Conservation (phyloP, 2,329 filamentous ascomycete genomes). For the Talaromyces atroroseus region DNA sequence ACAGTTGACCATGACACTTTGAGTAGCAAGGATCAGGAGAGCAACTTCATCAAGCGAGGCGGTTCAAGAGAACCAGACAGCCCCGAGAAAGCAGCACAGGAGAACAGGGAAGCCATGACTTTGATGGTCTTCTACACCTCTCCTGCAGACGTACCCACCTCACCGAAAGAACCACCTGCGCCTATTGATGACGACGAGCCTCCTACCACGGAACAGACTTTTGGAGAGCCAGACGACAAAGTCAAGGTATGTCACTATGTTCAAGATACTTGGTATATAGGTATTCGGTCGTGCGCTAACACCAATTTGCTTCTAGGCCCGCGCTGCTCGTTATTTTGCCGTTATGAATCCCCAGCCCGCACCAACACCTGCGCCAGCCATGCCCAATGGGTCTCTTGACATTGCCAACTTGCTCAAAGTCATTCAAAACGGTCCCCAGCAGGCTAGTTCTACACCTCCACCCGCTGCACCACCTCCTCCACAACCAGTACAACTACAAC, state of each 20-base stretch:
- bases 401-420: slow-evolving; percentile 39
- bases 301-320: slow-evolving; percentile 22
- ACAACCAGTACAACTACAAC: slow-evolving; percentile 23
- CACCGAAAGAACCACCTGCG: slow-evolving; percentile 43
- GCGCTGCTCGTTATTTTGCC: slow-evolving; percentile 39
- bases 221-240: slow-evolving; percentile 40
- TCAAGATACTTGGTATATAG: neutral
- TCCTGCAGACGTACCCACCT: slow-evolving; percentile 40
- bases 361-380: slow-evolving; percentile 10
- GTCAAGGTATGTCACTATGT: slow-evolving; percentile 30
- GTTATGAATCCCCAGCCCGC: slow-evolving; percentile 28
- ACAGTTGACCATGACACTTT: slow-evolving; percentile 36
- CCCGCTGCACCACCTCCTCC: slow-evolving; percentile 23
- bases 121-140: slow-evolving; percentile 46
- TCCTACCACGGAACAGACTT: slow-evolving; percentile 30
- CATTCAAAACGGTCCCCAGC: slow-evolving; percentile 31
- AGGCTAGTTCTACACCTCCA: slow-evolving; percentile 26
- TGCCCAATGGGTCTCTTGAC: slow-evolving; percentile 26
- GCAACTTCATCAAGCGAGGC: slow-evolving; percentile 40
- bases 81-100: slow-evolving; percentile 39
- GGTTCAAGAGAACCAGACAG: slow-evolving; percentile 36
- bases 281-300: slow-evolving; percentile 10
- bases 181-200: slow-evolving; percentile 35
- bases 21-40: slow-evolving; percentile 27
- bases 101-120: slow-evolving; percentile 43